These are phyloP conservation scores for Apiospora sp. DNA, from an alignment of 2,329 filamentous ascomycete genomes.

Conservation along the genomic window DNA sequence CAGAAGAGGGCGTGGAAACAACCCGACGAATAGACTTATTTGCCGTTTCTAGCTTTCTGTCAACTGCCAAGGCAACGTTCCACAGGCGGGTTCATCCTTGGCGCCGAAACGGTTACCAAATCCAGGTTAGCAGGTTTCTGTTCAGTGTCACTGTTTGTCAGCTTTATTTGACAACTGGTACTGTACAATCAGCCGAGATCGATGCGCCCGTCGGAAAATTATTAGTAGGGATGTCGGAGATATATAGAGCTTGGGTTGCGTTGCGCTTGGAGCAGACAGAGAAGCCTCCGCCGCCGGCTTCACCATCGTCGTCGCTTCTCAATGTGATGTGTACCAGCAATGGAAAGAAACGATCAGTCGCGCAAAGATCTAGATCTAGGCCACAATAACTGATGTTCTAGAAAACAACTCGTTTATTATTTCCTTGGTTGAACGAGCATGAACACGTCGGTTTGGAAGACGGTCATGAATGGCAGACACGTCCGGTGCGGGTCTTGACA, in stretches of 20 bases:
- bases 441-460: background rate
- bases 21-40: conserved; percentile 9
- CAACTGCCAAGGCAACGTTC: background rate
- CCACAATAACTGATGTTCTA: too few species aligned
- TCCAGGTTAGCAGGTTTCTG: background rate
- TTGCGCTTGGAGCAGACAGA: too few species aligned
- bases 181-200: background rate
- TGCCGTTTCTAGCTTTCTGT: background rate
- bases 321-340: background rate
- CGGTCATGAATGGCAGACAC: background rate
- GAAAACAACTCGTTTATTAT: background rate
- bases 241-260: background rate
- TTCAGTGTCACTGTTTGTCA: background rate
- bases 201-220: background rate
- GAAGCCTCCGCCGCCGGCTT: too few species aligned
- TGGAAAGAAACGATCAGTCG: background rate
- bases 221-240: background rate
- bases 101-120: background rate
- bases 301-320: too few species aligned
- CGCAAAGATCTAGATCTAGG: background rate
- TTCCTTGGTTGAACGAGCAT: background rate
- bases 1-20: conserved; percentile 1
- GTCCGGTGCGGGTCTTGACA: background rate
- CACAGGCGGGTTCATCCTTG: background rate
- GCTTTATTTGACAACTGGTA: background rate